Evolutionary conservation across 2,329 filamentous ascomycete genomes (phyloP), one percentile per base, ranked within the genome.

Genomic region (Neopestalotiopsis sp.): DNA sequence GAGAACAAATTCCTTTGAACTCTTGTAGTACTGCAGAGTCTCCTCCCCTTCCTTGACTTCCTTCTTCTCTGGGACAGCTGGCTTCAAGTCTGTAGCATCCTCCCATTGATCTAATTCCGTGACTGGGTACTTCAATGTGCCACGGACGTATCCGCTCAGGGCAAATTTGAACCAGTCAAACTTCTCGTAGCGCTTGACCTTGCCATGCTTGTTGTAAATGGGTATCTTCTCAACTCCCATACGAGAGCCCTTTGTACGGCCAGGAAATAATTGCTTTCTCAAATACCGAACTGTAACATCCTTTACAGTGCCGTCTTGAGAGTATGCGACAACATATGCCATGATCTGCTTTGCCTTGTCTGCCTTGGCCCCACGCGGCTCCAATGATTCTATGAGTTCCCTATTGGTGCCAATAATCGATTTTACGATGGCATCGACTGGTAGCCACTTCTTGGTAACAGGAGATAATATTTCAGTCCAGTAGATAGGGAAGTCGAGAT

Each of bases 211-310:
- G 75, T 94, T 91, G 77, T 95, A 91, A 6, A 98, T 83, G 0
- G 94, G 91, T 1, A 97, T 84, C 76, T 95, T 97, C 74, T 97
- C 94, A 2, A 90, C 78, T 0, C 92, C 89, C 77, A 97, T 88
- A 6, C 96, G 89, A 71, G 91, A 88, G 4, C 95, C 94, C 77
- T 97, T 98, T 0, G 95, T 97, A 73, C 94, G 92, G 4, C 96
- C 95, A 0, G 96, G 96, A 78, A 94, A 90, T 66, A 92, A 87
- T 68, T 92, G 92, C 28, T 91, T 89, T 75, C 92, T 95, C 7
- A 99, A 83, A 78, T 99, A 99, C 34, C 96, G 89, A 12, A 96
- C 91, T 0, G 96, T 99, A 17, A 99, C 92, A 77, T 99, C 96
- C 78, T 98, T 98, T 13, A 94, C 95, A 0, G 94, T 95, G 2